phyloP scores from a whole-genome alignment of 495 filamentous ascomycete species.

The Xylaria scruposa region DNA sequence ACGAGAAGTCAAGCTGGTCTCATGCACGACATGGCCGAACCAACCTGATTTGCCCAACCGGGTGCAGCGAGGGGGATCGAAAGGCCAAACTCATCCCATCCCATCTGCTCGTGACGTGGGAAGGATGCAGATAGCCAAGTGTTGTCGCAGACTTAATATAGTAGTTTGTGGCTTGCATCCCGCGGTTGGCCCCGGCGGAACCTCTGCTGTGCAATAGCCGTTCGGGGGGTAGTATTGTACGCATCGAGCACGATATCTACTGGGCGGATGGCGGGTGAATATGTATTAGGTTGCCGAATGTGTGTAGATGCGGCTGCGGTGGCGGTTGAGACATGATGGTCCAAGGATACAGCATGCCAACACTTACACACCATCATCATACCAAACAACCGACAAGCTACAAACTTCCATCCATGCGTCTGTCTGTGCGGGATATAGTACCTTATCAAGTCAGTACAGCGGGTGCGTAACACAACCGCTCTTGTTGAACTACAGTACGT shows the following conservation, averaged over 20 bases:
- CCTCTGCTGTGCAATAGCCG: conserved; percentile 22
- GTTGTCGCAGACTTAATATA: conserved; percentile 25
- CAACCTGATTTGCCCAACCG: neutral
- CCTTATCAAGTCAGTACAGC: neutral
- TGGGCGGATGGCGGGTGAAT: conserved; percentile 5
- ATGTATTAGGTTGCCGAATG: neutral
- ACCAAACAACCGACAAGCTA: conserved; percentile 1
- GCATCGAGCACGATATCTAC: conserved; percentile 2
- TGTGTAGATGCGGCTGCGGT: neutral
- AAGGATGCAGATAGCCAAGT: conserved; percentile 20
- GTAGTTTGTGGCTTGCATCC: conserved; percentile 25
- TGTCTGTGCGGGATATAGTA: neutral
- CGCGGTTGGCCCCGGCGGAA: conserved; percentile 23
- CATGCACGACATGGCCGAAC: neutral
- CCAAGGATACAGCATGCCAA: neutral
- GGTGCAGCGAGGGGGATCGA: neutral
- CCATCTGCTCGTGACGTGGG: neutral
- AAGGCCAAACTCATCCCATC: conserved; percentile 2
- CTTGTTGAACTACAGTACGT: neutral
- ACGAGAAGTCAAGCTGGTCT: neutral
- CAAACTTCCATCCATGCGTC: neutral
- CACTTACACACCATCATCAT: neutral
- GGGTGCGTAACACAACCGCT: conserved; percentile 9
- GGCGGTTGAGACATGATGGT: neutral
- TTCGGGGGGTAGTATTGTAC: conserved; percentile 17